Evolutionary conservation across 495 filamentous ascomycete species (phyloP), one percentile per base, ranked within the genome.

Genomic region (Penicillium steckii): DNA sequence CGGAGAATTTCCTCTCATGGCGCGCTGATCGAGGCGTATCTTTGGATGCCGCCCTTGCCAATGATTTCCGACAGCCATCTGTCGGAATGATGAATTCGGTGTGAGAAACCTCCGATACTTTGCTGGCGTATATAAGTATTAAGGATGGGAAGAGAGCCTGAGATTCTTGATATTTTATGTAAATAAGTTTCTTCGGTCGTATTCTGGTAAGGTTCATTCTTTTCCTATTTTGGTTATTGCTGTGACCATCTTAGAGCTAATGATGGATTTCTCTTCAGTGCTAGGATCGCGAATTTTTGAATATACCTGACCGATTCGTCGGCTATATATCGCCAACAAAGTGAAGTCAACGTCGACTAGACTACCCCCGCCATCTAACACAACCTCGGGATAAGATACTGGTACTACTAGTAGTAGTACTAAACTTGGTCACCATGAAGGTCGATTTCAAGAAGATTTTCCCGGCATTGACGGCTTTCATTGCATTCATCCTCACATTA

Each of bases 401-500:
- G n/a, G n/a, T n/a, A n/a, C n/a, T n/a, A n/a, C n/a, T n/a, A n/a
- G n/a, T n/a, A n/a, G n/a, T n/a, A n/a, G n/a, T n/a, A n/a, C n/a
- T n/a, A n/a, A n/a, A n/a, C n/a, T n/a, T n/a, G n/a, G 21, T 13
- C 19, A 4, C 17, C 19, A 41, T 41, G 38, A 41, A 41, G 55
- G 8, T 46, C 17, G 52, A 59, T 15, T 21, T 54, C 19, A 60
- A 59, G 22, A n/a, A 48, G n/a, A 25, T 62, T 12, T 58, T 71
- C 25, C 64, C 62, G 9, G 59, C 57, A 4, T 9, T 67, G 38
- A 47, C 56, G 8, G 77, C 77, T 12, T 75, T 85, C 23, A 78
- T 74, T 15, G 81, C 83, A 32, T 85, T 91, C 59, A 76, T 91
- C 38, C 72, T 93, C 29, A 77, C 77, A 12, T 71, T 90, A 55